Percentiles rank a stretch among this genome's conserved stretches.
Conservation (phyloP, 345 rosid genomes). For the Angophora floribunda region DNA sequence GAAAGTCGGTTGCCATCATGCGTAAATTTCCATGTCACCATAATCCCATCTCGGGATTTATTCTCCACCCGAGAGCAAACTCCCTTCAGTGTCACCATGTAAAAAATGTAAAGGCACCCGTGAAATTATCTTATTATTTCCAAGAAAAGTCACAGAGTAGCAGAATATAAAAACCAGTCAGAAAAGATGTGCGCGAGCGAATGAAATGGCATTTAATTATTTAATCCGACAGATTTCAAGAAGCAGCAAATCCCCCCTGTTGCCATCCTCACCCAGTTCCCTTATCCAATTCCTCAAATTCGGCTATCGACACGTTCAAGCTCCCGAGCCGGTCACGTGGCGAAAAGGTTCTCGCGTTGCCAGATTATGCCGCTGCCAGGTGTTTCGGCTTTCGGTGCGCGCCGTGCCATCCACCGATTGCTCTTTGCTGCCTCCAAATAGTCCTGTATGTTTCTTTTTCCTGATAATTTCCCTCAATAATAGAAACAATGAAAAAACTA, state of each 20-base stretch:
- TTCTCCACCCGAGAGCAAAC: background rate
- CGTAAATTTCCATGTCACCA: background rate
- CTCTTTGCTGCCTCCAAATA: background rate
- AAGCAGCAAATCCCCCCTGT: background rate
- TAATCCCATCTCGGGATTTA: background rate
- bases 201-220: background rate
- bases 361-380: background rate
- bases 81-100: background rate
- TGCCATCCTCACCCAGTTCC: background rate
- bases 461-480: background rate
- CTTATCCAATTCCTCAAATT: background rate
- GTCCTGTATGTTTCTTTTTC: background rate
- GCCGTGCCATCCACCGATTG: background rate
- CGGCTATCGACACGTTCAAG: background rate
- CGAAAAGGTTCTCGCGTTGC: background rate
- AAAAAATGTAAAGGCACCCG: background rate
- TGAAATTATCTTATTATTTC: background rate
- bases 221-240: background rate
- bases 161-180: background rate
- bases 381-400: background rate
- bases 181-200: background rate
- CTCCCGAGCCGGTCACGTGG: background rate
- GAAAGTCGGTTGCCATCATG: no score
- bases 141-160: background rate
- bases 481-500: background rate